Percentiles rank a stretch among this genome's conserved stretches.
phyloP scores from a whole-genome alignment of 139 green algal genomes.

The Spirogloea muscicola region DNA sequence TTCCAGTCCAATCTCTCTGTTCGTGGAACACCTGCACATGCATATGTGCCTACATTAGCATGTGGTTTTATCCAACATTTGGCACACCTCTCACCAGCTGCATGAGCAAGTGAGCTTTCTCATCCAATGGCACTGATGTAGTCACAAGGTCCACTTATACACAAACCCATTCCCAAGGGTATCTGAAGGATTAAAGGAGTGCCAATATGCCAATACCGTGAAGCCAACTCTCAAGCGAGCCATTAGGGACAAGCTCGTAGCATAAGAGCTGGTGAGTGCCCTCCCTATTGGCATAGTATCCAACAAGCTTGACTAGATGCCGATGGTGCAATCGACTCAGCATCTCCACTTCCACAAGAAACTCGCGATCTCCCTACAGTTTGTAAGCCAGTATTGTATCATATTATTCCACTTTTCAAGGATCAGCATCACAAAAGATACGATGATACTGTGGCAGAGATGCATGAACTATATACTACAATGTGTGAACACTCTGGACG shows the following conservation, averaged over 20 bases:
- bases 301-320: constrained; percentile 44
- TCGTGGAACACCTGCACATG: background rate
- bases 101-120: background rate
- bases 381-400: too few species aligned
- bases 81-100: background rate
- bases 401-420: too few species aligned
- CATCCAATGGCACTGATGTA: background rate
- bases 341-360: constrained; percentile 49
- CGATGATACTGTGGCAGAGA: too few species aligned
- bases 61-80: background rate
- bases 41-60: background rate
- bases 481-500: too few species aligned
- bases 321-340: constrained; percentile 44
- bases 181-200: constrained; percentile 13
- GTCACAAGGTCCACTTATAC: background rate
- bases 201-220: constrained; percentile 21
- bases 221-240: constrained; percentile 21
- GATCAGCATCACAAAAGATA: too few species aligned
- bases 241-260: constrained; percentile 43
- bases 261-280: constrained; percentile 35
- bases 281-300: constrained; percentile 27
- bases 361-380: constrained; percentile 39
- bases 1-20: constrained; percentile 25
- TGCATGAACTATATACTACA: too few species aligned
- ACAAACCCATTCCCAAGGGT: constrained; percentile 1